A percentile compares a stretch with the other conserved stretches of the same genome.
phyloP scores from a whole-genome alignment of 305 asterid species.

The Fraxinus sp. region DNA sequence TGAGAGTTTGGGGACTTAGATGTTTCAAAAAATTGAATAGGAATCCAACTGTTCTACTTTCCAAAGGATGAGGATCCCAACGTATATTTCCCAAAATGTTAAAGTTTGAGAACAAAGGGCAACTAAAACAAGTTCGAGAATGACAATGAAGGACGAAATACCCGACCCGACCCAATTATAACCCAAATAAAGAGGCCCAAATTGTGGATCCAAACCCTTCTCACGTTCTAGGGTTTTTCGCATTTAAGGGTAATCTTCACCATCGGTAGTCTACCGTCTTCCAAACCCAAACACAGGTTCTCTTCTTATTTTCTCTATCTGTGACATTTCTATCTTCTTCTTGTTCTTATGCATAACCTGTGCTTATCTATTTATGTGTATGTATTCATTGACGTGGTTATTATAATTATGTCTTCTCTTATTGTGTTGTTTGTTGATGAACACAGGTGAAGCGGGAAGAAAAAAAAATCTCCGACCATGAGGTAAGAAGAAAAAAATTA shows the following conservation, averaged over 20 bases:
- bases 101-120: neutral
- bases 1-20: neutral
- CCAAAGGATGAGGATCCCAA: neutral
- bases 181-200: neutral
- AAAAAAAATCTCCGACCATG: constrained; percentile 30
- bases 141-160: neutral
- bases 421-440: neutral
- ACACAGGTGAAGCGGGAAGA: constrained; percentile 24
- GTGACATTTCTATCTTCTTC: neutral
- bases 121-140: neutral
- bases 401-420: neutral
- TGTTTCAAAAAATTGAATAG: neutral
- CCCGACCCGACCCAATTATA: neutral
- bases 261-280: neutral
- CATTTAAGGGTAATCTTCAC: neutral
- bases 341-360: neutral
- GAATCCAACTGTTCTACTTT: neutral
- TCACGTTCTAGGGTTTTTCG: constrained; percentile 1
- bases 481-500: constrained; percentile 30
- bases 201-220: neutral
- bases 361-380: neutral
- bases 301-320: neutral
- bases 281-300: neutral
- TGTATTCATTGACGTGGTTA: neutral
- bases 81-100: neutral